phyloP scores from a whole-genome alignment of 2,329 filamentous ascomycete genomes.

The Colletotrichum plurivorum region DNA sequence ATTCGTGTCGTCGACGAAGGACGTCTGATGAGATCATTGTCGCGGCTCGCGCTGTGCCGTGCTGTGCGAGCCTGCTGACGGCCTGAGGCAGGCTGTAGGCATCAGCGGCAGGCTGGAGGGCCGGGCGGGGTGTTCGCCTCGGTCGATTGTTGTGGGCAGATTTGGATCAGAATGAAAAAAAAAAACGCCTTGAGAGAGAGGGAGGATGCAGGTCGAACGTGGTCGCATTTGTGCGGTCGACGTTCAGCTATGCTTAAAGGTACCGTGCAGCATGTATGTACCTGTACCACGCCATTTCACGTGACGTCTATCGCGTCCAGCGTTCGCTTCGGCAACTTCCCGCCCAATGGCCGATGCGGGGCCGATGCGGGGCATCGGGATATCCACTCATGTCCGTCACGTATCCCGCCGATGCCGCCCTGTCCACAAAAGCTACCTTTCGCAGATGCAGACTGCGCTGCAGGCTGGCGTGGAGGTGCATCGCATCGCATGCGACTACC shows the following conservation, averaged over 20 bases:
- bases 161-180: neutral
- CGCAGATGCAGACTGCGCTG: neutral
- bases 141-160: too few relatives aligned
- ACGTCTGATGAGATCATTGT: neutral
- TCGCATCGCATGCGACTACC: conserved; percentile 7
- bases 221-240: neutral
- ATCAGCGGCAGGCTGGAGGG: conserved; percentile 5
- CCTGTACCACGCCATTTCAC: neutral
- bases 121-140: too few relatives aligned
- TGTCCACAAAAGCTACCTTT: too few relatives aligned
- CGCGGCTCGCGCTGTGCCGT: neutral
- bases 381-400: neutral
- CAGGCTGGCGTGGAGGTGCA: neutral
- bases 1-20: neutral
- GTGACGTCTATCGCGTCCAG: neutral
- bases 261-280: neutral
- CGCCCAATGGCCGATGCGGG: neutral
- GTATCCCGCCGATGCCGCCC: neutral
- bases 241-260: neutral
- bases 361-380: neutral
- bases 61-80: neutral
- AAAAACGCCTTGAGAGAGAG: neutral
- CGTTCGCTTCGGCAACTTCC: neutral
- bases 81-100: neutral
- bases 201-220: neutral